Conservation (phyloP, 225 moss, liverwort and hornwort genomes). For the Climacium dendroides region DNA sequence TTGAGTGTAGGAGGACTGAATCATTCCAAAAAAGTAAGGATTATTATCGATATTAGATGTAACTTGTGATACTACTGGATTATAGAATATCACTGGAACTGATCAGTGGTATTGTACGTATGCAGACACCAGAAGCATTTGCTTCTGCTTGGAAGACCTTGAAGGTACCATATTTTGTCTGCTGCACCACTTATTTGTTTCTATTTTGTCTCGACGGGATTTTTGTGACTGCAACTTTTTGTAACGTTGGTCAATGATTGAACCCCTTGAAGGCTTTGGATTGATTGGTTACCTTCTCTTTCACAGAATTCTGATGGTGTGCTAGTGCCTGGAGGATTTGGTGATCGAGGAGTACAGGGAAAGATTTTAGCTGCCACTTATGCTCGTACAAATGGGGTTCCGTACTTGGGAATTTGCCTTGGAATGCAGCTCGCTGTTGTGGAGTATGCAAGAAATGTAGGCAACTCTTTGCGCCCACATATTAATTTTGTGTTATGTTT, state of each 20-base stretch:
- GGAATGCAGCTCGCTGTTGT: slow-evolving; percentile 98
- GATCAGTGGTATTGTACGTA: not conserved
- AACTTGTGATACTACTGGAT: too few species aligned
- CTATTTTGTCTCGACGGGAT: not conserved
- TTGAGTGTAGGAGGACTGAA: not conserved
- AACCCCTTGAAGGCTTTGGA: not conserved
- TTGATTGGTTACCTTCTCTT: not conserved
- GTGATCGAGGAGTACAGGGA: slow-evolving; percentile 85
- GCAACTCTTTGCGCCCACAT: not conserved
- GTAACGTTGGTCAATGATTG: not conserved
- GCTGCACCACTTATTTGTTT: not conserved
- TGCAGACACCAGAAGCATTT: slow-evolving; percentile 60
- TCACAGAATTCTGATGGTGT: slow-evolving; percentile 67
- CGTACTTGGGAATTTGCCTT: slow-evolving; percentile 84
- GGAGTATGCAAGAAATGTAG: slow-evolving; percentile 68
- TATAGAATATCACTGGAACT: not conserved
- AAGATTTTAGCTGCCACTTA: slow-evolving; percentile 78
- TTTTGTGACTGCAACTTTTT: not conserved
- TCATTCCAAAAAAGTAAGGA: not conserved
- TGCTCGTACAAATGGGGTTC: slow-evolving; percentile 58
- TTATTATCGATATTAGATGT: not conserved
- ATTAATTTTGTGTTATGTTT: not conserved
- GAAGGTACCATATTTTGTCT: slow-evolving; percentile 25
- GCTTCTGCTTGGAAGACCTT: slow-evolving; percentile 66
- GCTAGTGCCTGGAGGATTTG: slow-evolving; percentile 89